A percentile compares a stretch with the other conserved stretches of the same genome.
phyloP scores from a whole-genome alignment of 2,329 filamentous ascomycete genomes.

The Tolypocladium ovalisporum region DNA sequence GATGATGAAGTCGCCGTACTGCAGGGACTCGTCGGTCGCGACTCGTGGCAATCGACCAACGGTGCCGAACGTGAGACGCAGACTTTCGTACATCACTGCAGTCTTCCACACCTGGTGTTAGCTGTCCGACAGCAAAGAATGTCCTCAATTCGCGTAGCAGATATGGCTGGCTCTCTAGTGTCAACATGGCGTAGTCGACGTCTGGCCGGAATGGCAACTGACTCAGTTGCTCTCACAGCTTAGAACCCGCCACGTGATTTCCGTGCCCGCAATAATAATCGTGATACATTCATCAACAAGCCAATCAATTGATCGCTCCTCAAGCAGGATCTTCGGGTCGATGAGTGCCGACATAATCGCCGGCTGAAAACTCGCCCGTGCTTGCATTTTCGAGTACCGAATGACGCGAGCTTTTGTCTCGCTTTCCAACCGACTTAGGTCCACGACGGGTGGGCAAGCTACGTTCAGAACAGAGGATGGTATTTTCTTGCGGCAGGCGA shows the following conservation, averaged over 20 bases:
- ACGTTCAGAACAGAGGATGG: not conserved
- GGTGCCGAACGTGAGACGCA: not conserved
- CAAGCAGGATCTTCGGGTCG: not conserved
- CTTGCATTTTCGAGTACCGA: not conserved
- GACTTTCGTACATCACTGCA: not conserved
- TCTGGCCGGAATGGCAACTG: conserved; percentile 2
- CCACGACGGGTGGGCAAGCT: not conserved
- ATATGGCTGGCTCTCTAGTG: conserved; percentile 7
- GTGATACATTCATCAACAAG: conserved; percentile 6
- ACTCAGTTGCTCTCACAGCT: conserved; percentile 6
- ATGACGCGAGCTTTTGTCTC: not conserved
- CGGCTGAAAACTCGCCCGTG: not conserved
- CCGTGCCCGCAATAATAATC: too few species aligned
- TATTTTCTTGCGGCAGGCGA: not conserved
- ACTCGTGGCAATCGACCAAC: too few species aligned
- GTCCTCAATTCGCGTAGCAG: not conserved
- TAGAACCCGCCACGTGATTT: too few species aligned
- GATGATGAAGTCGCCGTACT: not conserved
- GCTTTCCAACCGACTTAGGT: not conserved
- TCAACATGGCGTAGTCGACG: conserved; percentile 2
- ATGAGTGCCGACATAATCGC: not conserved
- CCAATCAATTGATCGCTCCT: not conserved
- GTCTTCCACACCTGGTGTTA: not conserved
- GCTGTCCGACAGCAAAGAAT: not conserved
- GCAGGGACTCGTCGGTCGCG: not conserved